Evolutionary conservation across 768 basidiomycete genomes (phyloP).

Genomic region (Terana coerulea): DNA sequence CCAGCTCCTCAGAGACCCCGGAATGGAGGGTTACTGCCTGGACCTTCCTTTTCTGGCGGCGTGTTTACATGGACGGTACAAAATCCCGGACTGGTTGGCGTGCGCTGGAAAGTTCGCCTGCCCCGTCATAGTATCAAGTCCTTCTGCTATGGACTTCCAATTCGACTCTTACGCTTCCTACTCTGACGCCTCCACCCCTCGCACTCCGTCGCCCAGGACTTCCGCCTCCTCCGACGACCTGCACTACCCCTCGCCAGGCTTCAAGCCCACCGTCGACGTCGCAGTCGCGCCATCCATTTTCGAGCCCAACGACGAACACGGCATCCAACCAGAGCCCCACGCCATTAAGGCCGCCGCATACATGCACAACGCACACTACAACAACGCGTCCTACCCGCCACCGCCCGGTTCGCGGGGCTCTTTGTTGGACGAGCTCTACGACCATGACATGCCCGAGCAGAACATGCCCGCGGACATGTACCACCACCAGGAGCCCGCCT

Average conservation of each 20-base stretch:
- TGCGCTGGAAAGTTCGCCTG: constrained; percentile 2
- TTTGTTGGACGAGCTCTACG: constrained; percentile 71
- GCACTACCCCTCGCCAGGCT: constrained; percentile 29
- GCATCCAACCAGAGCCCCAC: constrained; percentile 37
- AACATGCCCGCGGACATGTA: constrained; percentile 26
- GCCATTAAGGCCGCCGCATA: constrained; percentile 21
- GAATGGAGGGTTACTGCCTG: constrained; percentile 6
- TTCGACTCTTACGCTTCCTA: constrained; percentile 65
- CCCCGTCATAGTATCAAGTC: constrained; percentile 2
- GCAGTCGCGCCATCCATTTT: constrained; percentile 51
- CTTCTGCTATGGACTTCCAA: constrained; percentile 36
- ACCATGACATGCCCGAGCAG: constrained; percentile 47
- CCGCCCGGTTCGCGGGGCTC: constrained; percentile 43
- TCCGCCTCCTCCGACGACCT: constrained; percentile 33
- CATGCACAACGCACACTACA: constrained; percentile 32
- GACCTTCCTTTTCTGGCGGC: constrained; percentile 9
- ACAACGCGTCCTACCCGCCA: constrained; percentile 29
- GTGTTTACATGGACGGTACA: constrained; percentile 7
- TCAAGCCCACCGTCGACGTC: constrained; percentile 40
- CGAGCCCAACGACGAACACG: constrained; percentile 39
- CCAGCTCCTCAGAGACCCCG: not conserved
- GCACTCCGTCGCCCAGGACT: constrained; percentile 65
- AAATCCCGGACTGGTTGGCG: not conserved
- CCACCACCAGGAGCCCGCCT: constrained; percentile 20
- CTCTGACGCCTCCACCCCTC: constrained; percentile 66